These are phyloP conservation scores for Zymoseptoria tritici DNA, from an alignment of 2,329 filamentous ascomycete genomes.

Conservation along the genomic window DNA sequence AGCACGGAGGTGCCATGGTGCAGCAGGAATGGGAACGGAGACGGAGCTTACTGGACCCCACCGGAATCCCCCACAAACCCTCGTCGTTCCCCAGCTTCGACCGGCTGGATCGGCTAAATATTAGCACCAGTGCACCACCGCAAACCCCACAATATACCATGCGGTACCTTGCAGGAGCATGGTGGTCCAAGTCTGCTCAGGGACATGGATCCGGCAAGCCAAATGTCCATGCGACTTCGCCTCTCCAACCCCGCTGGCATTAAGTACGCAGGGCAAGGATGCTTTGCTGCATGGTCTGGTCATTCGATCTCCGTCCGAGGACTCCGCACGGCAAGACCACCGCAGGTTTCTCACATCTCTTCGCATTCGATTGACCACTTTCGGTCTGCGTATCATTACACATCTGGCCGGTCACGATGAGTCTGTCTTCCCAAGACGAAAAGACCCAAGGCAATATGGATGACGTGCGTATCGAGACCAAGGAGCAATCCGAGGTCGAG, in stretches of 20 bases:
- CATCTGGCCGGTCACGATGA: neutral
- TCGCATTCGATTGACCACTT: neutral
- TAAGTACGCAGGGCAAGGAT: neutral
- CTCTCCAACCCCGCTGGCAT: neutral
- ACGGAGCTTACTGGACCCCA: neutral
- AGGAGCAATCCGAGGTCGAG: neutral
- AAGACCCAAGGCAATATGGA: neutral
- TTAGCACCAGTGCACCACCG: neutral
- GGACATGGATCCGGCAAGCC: neutral
- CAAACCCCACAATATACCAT: neutral
- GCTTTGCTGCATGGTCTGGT: neutral
- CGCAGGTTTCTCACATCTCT: neutral
- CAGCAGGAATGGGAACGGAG: neutral
- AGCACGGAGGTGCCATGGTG: neutral
- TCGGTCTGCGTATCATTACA: neutral
- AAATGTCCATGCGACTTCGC: neutral
- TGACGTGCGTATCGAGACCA: neutral
- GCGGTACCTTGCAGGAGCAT: neutral
- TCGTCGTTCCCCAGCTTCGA: neutral
- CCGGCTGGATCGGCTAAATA: neutral
- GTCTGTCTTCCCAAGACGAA: neutral
- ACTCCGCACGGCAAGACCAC: neutral
- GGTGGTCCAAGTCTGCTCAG: neutral
- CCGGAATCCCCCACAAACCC: neutral
- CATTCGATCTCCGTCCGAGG: neutral